These are phyloP conservation scores for Vigna angularis DNA, from an alignment of 306 rosid genomes.

Conservation along the genomic window DNA sequence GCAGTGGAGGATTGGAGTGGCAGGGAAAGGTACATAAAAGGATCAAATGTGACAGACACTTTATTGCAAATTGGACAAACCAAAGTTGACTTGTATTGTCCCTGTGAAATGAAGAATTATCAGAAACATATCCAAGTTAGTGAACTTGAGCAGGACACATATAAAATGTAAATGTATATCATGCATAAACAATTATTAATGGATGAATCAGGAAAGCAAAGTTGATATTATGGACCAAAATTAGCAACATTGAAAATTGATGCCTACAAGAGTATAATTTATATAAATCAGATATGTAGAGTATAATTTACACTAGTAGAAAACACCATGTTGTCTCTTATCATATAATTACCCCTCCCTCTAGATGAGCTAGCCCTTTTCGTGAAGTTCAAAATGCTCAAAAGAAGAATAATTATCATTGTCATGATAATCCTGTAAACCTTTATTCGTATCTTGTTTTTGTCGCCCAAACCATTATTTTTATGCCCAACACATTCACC, in stretches of 20 bases:
- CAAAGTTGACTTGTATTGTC: conserved; percentile 97
- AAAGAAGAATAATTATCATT: neutral
- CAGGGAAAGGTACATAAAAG: conserved; percentile 97
- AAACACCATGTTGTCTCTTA: neutral
- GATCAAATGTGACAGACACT: conserved; percentile 98
- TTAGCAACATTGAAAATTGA: conserved; percentile 13
- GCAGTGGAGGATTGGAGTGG: conserved; percentile 87
- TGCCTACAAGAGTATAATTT: neutral
- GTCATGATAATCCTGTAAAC: conserved; percentile 6
- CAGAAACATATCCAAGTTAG: conserved; percentile 46
- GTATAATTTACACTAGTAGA: conserved; percentile 3
- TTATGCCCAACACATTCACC: neutral
- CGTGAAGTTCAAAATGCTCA: conserved; percentile 6
- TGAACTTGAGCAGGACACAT: conserved; percentile 32
- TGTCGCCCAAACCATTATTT: neutral
- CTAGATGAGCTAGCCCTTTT: conserved; percentile 19
- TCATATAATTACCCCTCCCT: conserved; percentile 19
- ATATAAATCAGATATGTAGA: neutral
- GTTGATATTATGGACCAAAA: conserved; percentile 35
- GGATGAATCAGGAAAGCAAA: conserved; percentile 29
- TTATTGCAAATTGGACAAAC: conserved; percentile 98
- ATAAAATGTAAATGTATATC: conserved; percentile 34
- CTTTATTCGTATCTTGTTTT: neutral
- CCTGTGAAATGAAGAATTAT: conserved; percentile 61
- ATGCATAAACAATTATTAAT: conserved; percentile 20